Evolutionary conservation across 306 rosid genomes (phyloP).

Genomic region (Hylodesmum podocarpum): DNA sequence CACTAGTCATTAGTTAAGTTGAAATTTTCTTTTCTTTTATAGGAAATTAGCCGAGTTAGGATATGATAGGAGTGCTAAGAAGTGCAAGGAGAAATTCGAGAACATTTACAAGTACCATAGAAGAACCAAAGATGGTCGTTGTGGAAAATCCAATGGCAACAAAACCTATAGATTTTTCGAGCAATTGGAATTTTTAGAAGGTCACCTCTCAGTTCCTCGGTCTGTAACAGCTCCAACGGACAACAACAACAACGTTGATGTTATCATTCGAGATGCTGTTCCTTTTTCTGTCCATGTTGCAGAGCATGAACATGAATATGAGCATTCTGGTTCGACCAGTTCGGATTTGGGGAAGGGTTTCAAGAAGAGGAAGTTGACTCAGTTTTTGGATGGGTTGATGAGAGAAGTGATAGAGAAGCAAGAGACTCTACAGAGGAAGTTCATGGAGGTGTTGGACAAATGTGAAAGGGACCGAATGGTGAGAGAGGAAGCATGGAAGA

Average conservation of each 20-base stretch:
- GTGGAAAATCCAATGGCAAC: slow-evolving; percentile 37
- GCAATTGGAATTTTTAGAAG: slow-evolving; percentile 66
- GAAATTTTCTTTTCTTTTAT: not conserved
- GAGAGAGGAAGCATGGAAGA: slow-evolving; percentile 77
- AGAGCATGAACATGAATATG: no score
- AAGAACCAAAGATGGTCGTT: slow-evolving; percentile 64
- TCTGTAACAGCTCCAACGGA: not conserved
- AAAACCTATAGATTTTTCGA: slow-evolving; percentile 70
- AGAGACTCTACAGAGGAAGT: slow-evolving; percentile 61
- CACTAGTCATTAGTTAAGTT: not conserved
- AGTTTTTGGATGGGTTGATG: slow-evolving; percentile 62
- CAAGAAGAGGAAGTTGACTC: slow-evolving; percentile 41
- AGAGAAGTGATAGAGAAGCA: slow-evolving; percentile 69
- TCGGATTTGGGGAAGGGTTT: not conserved
- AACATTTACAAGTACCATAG: slow-evolving; percentile 81
- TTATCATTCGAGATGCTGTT: slow-evolving; percentile 44
- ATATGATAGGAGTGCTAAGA: slow-evolving; percentile 59
- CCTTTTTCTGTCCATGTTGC: slow-evolving; percentile 62
- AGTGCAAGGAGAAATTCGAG: slow-evolving; percentile 92
- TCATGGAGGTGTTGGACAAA: slow-evolving; percentile 64
- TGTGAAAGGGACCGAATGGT: slow-evolving; percentile 66
- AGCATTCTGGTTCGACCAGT: slow-evolving; percentile 36
- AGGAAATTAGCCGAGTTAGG: slow-evolving; percentile 81
- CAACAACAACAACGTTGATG: not conserved
- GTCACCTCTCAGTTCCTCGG: slow-evolving; percentile 29